Evolutionary conservation across 371 early-diverging fungal species (phyloP).

Genomic region (Coemansia sp.): DNA sequence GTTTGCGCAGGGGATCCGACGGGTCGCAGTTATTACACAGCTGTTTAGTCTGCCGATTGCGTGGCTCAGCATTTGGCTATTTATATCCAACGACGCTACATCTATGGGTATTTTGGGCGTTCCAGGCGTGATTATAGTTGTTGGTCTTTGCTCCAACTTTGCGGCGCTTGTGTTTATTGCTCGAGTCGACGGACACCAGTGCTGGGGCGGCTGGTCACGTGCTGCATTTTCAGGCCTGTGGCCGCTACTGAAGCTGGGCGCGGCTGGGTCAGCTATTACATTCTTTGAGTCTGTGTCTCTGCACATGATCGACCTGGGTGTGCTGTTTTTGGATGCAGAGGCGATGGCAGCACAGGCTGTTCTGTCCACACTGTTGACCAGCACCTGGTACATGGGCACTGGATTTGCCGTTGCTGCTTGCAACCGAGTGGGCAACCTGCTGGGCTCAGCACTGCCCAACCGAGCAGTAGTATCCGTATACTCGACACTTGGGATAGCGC

Average conservation of each 20-base stretch:
- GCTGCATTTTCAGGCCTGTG: constrained; percentile 65
- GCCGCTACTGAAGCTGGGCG: constrained; percentile 67
- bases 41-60: constrained; percentile 18
- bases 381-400: constrained; percentile 41
- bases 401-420: constrained; percentile 72
- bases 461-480: constrained; percentile 48
- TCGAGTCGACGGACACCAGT: constrained; percentile 64
- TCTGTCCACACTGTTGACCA: constrained; percentile 46
- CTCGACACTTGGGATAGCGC: constrained; percentile 36
- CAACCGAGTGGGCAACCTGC: constrained; percentile 78
- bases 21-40: constrained; percentile 23
- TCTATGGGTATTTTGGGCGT: constrained; percentile 45
- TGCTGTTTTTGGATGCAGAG: constrained; percentile 69
- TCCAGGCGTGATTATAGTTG: constrained; percentile 17
- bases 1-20: constrained; percentile 48
- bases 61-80: constrained; percentile 36
- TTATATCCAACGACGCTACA: constrained; percentile 33
- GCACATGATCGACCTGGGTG: constrained; percentile 75
- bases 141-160: constrained; percentile 4
- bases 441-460: constrained; percentile 57
- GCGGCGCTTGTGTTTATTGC: constrained; percentile 18
- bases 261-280: constrained; percentile 69
- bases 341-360: constrained; percentile 86
- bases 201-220: constrained; percentile 87
- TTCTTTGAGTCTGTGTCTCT: constrained; percentile 72